Conservation (phyloP, 768 basidiomycete species). For the Trametes maxima region DNA sequence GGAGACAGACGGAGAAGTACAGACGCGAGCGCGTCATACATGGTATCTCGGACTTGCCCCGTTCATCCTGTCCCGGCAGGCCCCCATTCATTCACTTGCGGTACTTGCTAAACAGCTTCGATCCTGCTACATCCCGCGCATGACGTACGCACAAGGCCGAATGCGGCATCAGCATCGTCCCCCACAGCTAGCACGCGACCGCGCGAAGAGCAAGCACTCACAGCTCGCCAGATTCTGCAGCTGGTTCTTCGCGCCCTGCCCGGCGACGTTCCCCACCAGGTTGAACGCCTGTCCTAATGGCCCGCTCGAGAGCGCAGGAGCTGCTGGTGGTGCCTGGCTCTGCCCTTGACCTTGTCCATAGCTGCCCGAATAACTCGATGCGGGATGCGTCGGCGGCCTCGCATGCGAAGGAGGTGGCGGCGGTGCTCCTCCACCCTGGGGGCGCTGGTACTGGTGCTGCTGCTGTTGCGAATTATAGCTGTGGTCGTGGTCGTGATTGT, state of each 20-base stretch:
- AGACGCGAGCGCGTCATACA: no score
- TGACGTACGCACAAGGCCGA: slow-evolving; percentile 7
- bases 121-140: slow-evolving; percentile 36
- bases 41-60: not conserved
- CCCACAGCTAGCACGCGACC: no score
- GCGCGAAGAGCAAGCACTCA: slow-evolving; percentile 39
- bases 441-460: not conserved
- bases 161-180: not conserved
- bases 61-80: not conserved
- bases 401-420: slow-evolving; percentile 27
- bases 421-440: not conserved
- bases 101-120: slow-evolving; percentile 49
- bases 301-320: slow-evolving; percentile 26
- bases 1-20: no score
- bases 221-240: slow-evolving; percentile 52
- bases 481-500: not conserved
- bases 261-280: slow-evolving; percentile 59
- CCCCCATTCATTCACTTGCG: not conserved
- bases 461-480: not conserved
- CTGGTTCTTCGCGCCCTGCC: slow-evolving; percentile 42
- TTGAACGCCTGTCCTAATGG: slow-evolving; percentile 47
- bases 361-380: slow-evolving; percentile 10
- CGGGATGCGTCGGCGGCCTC: slow-evolving; percentile 15
- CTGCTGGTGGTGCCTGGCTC: not conserved
- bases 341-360: not conserved